Evolutionary conservation across 768 basidiomycete genomes (phyloP).

Genomic region (Boletus rufocinnamomeus): DNA sequence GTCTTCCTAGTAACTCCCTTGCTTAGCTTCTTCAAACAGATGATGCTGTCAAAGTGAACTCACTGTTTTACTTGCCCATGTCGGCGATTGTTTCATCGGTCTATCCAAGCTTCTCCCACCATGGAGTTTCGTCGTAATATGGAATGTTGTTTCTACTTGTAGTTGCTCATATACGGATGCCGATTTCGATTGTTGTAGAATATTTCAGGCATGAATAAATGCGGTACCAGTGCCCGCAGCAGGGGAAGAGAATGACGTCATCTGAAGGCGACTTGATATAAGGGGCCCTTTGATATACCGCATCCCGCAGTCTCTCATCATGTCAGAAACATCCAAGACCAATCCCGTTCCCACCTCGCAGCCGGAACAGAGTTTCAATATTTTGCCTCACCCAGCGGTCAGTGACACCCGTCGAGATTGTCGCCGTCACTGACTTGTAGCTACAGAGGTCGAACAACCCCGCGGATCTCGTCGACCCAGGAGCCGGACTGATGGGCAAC

Average conservation of each 20-base stretch:
- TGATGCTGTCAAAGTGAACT: slow-evolving; percentile 72
- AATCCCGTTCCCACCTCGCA: slow-evolving; percentile 2
- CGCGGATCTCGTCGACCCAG: slow-evolving; percentile 44
- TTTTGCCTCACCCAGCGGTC: slow-evolving; percentile 66
- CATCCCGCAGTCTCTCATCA: slow-evolving; percentile 1
- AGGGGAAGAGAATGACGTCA: slow-evolving; percentile 21
- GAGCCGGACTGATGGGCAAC: slow-evolving; percentile 41
- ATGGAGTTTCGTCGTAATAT: neutral
- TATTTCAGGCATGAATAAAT: neutral
- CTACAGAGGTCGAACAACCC: slow-evolving; percentile 62
- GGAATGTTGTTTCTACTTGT: slow-evolving; percentile 9
- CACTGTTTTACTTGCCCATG: slow-evolving; percentile 16
- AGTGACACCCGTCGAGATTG: slow-evolving; percentile 13
- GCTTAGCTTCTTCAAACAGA: slow-evolving; percentile 41
- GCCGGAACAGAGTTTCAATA: slow-evolving; percentile 47
- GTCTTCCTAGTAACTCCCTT: slow-evolving; percentile 5
- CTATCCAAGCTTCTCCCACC: slow-evolving; percentile 7
- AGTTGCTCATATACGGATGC: slow-evolving; percentile 6
- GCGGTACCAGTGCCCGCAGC: neutral
- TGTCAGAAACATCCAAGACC: slow-evolving; percentile 20
- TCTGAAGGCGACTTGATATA: slow-evolving; percentile 1
- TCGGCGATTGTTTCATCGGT: slow-evolving; percentile 10
- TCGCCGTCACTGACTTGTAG: neutral
- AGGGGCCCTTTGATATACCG: neutral
- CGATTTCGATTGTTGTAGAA: slow-evolving; percentile 1